Evolutionary conservation across 345 rosid genomes (phyloP).

Genomic region (Brassica cretica): DNA sequence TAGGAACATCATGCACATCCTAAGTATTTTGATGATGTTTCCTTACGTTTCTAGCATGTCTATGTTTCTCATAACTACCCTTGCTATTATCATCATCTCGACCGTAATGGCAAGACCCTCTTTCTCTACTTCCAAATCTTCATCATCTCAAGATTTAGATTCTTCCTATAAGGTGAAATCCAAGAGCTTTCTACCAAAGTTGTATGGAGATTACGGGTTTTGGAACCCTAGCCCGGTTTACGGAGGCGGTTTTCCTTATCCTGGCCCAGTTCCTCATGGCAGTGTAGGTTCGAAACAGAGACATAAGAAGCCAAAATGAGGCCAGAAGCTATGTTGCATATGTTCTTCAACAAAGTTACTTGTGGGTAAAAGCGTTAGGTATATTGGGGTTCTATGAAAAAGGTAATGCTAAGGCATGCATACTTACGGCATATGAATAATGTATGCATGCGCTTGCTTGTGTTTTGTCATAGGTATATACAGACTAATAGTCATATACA

Average conservation of each 20-base stretch:
- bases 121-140: neutral
- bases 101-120: slow-evolving; percentile 15
- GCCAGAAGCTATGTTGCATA: neutral
- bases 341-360: slow-evolving; percentile 15
- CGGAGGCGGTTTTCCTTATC: slow-evolving; percentile 35
- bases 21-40: slow-evolving; percentile 22
- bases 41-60: slow-evolving; percentile 34
- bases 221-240: slow-evolving; percentile 40
- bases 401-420: neutral
- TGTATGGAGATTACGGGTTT: slow-evolving; percentile 40
- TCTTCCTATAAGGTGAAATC: slow-evolving; percentile 6
- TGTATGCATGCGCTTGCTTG: slow-evolving; percentile 11
- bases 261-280: slow-evolving; percentile 39
- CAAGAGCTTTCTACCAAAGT: slow-evolving; percentile 20
- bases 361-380: slow-evolving; percentile 19
- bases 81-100: slow-evolving; percentile 24
- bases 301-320: slow-evolving; percentile 28
- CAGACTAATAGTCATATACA: neutral
- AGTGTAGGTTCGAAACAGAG: slow-evolving; percentile 2
- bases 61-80: slow-evolving; percentile 26
- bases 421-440: slow-evolving; percentile 8
- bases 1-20: slow-evolving; percentile 35
- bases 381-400: slow-evolving; percentile 4
- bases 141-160: slow-evolving; percentile 26
- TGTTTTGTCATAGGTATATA: slow-evolving; percentile 14